phyloP scores from a whole-genome alignment of 176 grass and related monocot species.

The Echinochloa phyllopogon region DNA sequence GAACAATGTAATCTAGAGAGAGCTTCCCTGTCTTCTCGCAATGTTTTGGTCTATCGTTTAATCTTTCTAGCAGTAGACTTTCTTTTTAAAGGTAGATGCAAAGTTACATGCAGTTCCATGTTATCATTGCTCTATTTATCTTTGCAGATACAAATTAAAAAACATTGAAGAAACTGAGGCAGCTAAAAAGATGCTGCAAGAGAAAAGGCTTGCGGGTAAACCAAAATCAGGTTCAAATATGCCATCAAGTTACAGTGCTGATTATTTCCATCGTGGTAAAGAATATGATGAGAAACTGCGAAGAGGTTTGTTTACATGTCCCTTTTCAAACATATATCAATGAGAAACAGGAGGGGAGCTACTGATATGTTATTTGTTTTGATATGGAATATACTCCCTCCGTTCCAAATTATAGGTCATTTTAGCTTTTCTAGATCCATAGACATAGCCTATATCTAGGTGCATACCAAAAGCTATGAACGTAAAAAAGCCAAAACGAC shows the following conservation, averaged over 20 bases:
- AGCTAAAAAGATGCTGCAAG: conserved; percentile 92
- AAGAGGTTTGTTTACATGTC: conserved; percentile 71
- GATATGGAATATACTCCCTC: neutral
- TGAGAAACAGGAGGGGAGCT: neutral
- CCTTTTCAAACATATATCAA: neutral
- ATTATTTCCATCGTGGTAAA: conserved; percentile 90
- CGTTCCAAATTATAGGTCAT: no score
- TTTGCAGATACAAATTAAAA: conserved; percentile 81
- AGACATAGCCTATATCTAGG: no score
- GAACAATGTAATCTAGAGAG: conserved; percentile 19
- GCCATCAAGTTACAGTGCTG: conserved; percentile 93
- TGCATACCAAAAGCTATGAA: no score
- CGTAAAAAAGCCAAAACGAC: no score
- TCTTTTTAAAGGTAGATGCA: neutral
- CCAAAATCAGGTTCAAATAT: conserved; percentile 85
- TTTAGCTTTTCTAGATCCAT: no score
- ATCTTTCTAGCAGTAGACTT: conserved; percentile 15
- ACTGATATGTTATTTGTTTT: neutral
- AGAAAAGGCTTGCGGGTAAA: conserved; percentile 85
- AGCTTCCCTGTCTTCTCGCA: conserved; percentile 21
- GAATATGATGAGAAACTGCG: conserved; percentile 90
- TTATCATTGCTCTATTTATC: conserved; percentile 28
- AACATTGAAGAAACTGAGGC: conserved; percentile 99
- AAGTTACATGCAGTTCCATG: conserved; percentile 9
- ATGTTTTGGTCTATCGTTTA: conserved; percentile 10